These are phyloP conservation scores for Heimioporus sp. DNA, from an alignment of 768 basidiomycete species.

Conservation along the genomic window DNA sequence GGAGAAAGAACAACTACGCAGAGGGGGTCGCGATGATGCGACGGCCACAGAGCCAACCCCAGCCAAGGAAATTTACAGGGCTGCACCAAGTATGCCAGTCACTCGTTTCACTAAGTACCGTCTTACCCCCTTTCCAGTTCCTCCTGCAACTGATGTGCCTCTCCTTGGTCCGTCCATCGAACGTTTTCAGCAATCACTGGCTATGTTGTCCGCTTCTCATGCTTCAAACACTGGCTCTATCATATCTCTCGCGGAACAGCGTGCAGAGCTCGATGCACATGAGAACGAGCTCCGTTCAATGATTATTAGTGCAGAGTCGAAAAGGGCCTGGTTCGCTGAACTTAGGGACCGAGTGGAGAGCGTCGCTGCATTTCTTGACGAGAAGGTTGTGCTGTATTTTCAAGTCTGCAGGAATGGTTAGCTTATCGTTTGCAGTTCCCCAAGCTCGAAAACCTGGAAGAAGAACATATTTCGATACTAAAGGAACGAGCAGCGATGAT, in stretches of 20 bases:
- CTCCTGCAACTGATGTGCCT: constrained; percentile 60
- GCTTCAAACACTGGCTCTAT: constrained; percentile 56
- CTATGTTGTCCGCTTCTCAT: constrained; percentile 67
- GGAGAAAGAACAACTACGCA: constrained; percentile 80
- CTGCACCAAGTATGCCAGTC: constrained; percentile 60
- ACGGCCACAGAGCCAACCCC: constrained; percentile 34
- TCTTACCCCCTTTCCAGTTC: constrained; percentile 48
- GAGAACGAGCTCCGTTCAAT: constrained; percentile 75
- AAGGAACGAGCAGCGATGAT: constrained; percentile 74
- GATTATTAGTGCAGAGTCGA: constrained; percentile 71
- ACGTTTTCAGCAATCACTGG: constrained; percentile 58
- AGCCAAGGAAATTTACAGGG: constrained; percentile 60
- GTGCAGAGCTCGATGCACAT: constrained; percentile 58
- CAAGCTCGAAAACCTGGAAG: constrained; percentile 71
- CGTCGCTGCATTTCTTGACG: constrained; percentile 82
- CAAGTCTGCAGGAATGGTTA: not conserved
- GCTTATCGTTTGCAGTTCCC: constrained; percentile 55
- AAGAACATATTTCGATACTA: constrained; percentile 69
- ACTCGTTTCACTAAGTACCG: constrained; percentile 1
- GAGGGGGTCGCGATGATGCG: constrained; percentile 59
- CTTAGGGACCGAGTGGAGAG: constrained; percentile 82
- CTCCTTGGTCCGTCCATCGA: constrained; percentile 58
- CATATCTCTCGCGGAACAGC: constrained; percentile 57
- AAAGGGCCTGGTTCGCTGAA: constrained; percentile 76
- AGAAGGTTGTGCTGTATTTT: constrained; percentile 56